These are phyloP conservation scores for Rhizodiscina lignyota DNA, from an alignment of 495 filamentous ascomycete species.

Conservation along the genomic window DNA sequence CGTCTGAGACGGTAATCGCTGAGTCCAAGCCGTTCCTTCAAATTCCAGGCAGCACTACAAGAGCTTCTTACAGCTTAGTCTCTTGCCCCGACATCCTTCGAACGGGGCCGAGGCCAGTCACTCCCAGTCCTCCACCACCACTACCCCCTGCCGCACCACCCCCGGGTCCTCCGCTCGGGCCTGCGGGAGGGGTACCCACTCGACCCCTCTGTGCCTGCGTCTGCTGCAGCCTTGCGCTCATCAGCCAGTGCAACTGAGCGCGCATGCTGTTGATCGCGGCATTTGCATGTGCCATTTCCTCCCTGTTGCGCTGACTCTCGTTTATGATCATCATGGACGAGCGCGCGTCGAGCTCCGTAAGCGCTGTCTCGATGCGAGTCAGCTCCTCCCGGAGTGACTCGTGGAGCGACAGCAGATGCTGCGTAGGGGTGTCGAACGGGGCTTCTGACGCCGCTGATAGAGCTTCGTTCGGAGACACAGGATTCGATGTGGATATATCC, in stretches of 20 bases:
- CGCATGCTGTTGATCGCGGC: constrained; percentile 45
- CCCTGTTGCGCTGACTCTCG: constrained; percentile 47
- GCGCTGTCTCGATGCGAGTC: constrained; percentile 35
- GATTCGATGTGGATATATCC: constrained; percentile 7
- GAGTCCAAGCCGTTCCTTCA: no score
- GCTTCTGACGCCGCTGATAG: constrained; percentile 4
- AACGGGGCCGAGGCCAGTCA: no score
- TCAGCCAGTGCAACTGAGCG: constrained; percentile 55
- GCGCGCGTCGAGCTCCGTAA: constrained; percentile 46
- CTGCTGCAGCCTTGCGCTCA: constrained; percentile 39
- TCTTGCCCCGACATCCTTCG: no score
- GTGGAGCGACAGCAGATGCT: constrained; percentile 49
- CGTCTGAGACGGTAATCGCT: no score
- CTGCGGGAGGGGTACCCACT: background rate
- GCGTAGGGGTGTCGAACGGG: constrained; percentile 28
- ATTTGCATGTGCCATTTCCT: constrained; percentile 50
- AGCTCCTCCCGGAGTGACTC: constrained; percentile 53
- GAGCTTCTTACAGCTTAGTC: no score
- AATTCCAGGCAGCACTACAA: no score
- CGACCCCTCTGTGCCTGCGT: constrained; percentile 7
- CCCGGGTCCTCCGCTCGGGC: background rate
- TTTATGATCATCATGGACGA: constrained; percentile 54
- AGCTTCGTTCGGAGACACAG: constrained; percentile 5
- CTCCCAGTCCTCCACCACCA: no score
- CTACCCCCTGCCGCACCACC: no score